These are phyloP conservation scores for Chlorella sorokiniana DNA, from an alignment of 139 green algal species.

Conservation along the genomic window DNA sequence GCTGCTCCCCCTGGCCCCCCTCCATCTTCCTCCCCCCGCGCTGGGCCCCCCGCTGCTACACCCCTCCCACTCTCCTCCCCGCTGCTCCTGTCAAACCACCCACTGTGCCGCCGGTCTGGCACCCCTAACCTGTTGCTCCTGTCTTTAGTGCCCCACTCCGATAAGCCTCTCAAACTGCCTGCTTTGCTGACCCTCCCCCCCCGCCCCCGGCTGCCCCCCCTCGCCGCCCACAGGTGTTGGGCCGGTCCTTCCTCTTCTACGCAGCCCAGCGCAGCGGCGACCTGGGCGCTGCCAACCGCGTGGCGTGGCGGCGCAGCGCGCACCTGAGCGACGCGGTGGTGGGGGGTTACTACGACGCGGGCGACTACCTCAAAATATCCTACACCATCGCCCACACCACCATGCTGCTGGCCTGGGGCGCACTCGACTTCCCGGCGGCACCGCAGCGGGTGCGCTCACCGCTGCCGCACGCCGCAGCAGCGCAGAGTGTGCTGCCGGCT, in stretches of 20 bases:
- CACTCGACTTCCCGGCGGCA: not conserved
- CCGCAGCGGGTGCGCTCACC: not conserved
- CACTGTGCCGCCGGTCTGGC: too few species aligned
- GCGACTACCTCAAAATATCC: not conserved
- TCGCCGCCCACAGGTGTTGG: conserved; percentile 12
- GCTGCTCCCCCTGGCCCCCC: too few species aligned
- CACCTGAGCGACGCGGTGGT: conserved; percentile 17
- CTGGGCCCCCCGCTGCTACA: too few species aligned
- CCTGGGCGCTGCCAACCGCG: not conserved
- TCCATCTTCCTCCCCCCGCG: too few species aligned
- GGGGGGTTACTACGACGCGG: conserved; percentile 10
- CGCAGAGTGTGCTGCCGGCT: too few species aligned
- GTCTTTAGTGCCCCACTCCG: too few species aligned
- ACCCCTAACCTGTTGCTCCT: too few species aligned
- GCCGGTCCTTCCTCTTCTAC: conserved; percentile 22
- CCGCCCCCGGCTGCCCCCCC: not conserved
- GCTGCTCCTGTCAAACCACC: too few species aligned
- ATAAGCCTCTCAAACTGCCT: too few species aligned
- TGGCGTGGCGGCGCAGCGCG: conserved; percentile 3
- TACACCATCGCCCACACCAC: conserved; percentile 1
- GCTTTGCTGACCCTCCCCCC: too few species aligned
- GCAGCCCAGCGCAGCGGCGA: conserved; percentile 24
- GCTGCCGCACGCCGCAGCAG: not conserved
- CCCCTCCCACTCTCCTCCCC: too few species aligned
- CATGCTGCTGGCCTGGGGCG: not conserved